Conservation (phyloP, 139 green algal species). For the Chlamydomonas sp. region DNA sequence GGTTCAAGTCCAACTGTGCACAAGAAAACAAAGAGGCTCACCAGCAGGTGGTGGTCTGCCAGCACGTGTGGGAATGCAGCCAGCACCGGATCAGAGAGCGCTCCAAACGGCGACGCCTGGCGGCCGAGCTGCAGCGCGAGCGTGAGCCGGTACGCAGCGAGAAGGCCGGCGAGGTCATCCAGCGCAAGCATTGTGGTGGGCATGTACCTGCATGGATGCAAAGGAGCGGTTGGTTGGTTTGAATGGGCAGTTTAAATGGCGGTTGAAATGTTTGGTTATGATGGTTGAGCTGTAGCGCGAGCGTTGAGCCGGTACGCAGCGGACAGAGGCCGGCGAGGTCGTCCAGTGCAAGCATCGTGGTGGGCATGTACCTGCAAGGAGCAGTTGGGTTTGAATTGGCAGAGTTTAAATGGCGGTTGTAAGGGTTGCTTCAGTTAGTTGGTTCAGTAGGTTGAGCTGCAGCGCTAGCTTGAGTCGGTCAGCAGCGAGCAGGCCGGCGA, state of each 20-base stretch:
- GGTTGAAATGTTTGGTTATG: too few relatives aligned
- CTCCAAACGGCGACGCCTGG: conserved; percentile 4
- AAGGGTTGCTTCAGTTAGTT: too few relatives aligned
- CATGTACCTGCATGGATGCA: conserved; percentile 33
- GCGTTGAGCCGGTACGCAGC: too few relatives aligned
- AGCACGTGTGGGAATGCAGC: conserved; percentile 27
- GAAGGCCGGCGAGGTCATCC: conserved; percentile 18
- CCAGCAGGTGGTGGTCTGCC: conserved; percentile 30
- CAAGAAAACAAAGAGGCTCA: conserved; percentile 22
- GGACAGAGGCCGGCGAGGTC: too few relatives aligned
- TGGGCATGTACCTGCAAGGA: too few relatives aligned
- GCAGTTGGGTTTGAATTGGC: too few relatives aligned
- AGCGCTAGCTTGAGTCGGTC: conserved; percentile 26
- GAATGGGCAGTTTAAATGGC: background rate
- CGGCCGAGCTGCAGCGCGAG: conserved; percentile 26
- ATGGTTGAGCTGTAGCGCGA: too few relatives aligned
- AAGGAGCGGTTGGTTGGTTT: background rate
- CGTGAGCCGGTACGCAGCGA: conserved; percentile 27
- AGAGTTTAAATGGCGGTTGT: too few relatives aligned
- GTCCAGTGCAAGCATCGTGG: too few relatives aligned
- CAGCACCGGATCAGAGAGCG: conserved; percentile 28
- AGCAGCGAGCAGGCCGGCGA: conserved; percentile 25
- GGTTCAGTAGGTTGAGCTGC: too few relatives aligned
- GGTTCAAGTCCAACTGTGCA: too few relatives aligned
- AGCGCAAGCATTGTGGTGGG: conserved; percentile 34